Conservation (phyloP, 306 rosid genomes). For the Adenanthera pavonina region DNA sequence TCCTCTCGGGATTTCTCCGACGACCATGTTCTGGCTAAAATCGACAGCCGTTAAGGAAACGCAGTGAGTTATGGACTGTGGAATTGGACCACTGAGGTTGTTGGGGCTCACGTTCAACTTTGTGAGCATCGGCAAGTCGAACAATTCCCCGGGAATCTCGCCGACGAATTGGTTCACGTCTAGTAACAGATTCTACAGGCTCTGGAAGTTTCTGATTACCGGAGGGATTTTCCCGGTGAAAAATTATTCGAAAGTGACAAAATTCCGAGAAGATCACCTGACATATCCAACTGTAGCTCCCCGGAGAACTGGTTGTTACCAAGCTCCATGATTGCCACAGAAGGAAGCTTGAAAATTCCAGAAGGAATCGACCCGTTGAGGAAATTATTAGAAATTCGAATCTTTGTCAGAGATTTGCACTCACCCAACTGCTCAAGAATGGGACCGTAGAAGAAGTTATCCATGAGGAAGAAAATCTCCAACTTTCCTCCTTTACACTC, state of each 20-base stretch:
- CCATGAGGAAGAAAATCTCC: slow-evolving; percentile 48
- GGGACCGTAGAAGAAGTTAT: slow-evolving; percentile 69
- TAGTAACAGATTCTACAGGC: slow-evolving; percentile 53
- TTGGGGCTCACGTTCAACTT: slow-evolving; percentile 67
- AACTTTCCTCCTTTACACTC: slow-evolving; percentile 66
- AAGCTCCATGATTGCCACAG: slow-evolving; percentile 47
- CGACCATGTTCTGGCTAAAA: slow-evolving; percentile 60
- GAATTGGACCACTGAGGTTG: slow-evolving; percentile 60
- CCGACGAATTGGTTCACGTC: slow-evolving; percentile 63
- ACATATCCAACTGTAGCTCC: slow-evolving; percentile 54
- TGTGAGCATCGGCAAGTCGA: slow-evolving; percentile 34
- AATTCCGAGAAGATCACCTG: slow-evolving; percentile 47
- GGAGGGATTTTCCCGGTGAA: slow-evolving; percentile 65
- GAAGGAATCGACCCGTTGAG: slow-evolving; percentile 67
- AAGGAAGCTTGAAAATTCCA: slow-evolving; percentile 64
- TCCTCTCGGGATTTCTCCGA: slow-evolving; percentile 65
- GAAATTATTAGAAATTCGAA: slow-evolving; percentile 60
- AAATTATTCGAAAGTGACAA: slow-evolving; percentile 59
- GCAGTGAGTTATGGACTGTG: slow-evolving; percentile 50
- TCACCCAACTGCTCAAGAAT: slow-evolving; percentile 65
- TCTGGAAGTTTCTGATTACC: slow-evolving; percentile 51
- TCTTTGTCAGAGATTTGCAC: slow-evolving; percentile 59
- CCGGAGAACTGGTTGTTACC: slow-evolving; percentile 62
- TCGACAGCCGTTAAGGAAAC: slow-evolving; percentile 57
- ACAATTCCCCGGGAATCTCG: slow-evolving; percentile 58